Evolutionary conservation across 352 stramenopile species (phyloP).

Genomic region (Blastocystis sp.): DNA sequence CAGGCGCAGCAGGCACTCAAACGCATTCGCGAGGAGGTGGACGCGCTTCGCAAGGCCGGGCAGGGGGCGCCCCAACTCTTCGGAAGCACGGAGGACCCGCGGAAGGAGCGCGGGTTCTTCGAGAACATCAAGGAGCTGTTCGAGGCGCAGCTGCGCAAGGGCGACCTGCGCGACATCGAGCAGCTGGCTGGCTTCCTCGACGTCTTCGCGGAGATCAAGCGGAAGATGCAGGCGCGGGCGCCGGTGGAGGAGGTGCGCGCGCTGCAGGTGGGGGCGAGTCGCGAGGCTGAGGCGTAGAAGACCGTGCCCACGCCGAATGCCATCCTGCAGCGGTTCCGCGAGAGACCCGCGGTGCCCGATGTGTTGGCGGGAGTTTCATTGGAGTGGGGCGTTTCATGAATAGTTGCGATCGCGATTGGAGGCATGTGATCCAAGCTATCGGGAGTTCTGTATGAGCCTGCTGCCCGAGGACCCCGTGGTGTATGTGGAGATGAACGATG

Average conservation of each 20-base stretch:
- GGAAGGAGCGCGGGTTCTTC: background rate
- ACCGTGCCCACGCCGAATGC: background rate
- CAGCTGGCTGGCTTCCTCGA: background rate
- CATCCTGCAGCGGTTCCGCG: background rate
- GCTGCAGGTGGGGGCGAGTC: background rate
- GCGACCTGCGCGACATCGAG: constrained; percentile 53
- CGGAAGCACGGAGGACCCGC: too few species aligned
- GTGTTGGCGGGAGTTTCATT: background rate
- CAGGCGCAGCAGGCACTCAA: background rate
- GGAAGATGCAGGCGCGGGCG: background rate
- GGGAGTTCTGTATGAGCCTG: background rate
- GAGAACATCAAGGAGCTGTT: background rate
- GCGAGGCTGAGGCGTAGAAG: background rate
- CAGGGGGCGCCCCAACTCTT: background rate
- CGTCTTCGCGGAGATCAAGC: background rate
- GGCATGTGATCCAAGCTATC: background rate
- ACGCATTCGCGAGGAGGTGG: constrained; percentile 32
- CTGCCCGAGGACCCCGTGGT: constrained; percentile 57
- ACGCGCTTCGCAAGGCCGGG: background rate
- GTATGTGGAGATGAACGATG: constrained; percentile 64
- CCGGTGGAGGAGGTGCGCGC: constrained; percentile 6
- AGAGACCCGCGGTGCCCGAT: background rate
- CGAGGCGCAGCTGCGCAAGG: constrained; percentile 20
- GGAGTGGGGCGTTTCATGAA: background rate
- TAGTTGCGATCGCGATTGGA: constrained; percentile 26